Conservation (phyloP, 352 stramenopile genomes). For the Albugo laibachii region DNA sequence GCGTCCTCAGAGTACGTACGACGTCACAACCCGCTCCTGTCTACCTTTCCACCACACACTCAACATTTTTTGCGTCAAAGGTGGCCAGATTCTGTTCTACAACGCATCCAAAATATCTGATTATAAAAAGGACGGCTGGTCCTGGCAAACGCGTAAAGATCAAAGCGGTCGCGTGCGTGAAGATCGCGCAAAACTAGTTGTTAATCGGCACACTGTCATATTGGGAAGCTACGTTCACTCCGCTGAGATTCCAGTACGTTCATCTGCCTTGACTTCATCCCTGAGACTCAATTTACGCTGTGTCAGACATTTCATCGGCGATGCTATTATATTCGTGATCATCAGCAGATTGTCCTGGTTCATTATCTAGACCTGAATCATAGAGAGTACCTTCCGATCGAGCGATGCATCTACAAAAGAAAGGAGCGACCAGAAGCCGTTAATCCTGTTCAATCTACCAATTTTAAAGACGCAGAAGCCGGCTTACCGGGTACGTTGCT, state of each 20-base stretch:
- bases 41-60: too few species aligned
- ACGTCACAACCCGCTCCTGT: too few species aligned
- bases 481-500: background rate
- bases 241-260: slow-evolving; percentile 31
- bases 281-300: background rate
- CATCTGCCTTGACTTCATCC: background rate
- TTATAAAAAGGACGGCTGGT: slow-evolving; percentile 77
- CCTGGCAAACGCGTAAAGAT: slow-evolving; percentile 75
- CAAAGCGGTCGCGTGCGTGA: slow-evolving; percentile 53
- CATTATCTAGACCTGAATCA: slow-evolving; percentile 72
- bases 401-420: too few species aligned
- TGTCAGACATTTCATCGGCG: slow-evolving; percentile 67
- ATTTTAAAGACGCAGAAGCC: background rate
- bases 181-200: slow-evolving; percentile 66
- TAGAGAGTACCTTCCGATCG: slow-evolving; percentile 11
- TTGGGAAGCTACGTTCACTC: slow-evolving; percentile 73
- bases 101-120: slow-evolving; percentile 32
- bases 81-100: slow-evolving; percentile 51
- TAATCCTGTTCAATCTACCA: background rate
- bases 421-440: too few species aligned
- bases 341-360: slow-evolving; percentile 55
- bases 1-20: slow-evolving; percentile 32
- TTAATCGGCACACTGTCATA: slow-evolving; percentile 66
- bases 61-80: slow-evolving; percentile 9
- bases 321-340: slow-evolving; percentile 59